phyloP scores from a whole-genome alignment of 768 basidiomycete species.

The Mycena polygramma region DNA sequence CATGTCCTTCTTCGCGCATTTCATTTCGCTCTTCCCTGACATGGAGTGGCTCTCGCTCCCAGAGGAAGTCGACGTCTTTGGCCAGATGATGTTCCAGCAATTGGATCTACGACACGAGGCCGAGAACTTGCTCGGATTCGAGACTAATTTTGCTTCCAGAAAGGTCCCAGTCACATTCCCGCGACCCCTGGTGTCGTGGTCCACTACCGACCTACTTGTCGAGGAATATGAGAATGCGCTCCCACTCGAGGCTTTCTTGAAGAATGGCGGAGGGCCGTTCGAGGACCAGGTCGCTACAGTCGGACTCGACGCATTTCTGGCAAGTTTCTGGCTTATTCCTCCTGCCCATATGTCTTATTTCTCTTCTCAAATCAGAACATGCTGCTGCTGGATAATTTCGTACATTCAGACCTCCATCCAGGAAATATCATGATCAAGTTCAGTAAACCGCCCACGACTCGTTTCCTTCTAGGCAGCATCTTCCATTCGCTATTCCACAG shows the following conservation, averaged over 20 bases:
- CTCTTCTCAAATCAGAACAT: constrained; percentile 76
- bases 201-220: constrained; percentile 85
- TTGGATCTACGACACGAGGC: constrained; percentile 93
- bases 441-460: constrained; percentile 83
- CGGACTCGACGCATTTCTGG: constrained; percentile 95
- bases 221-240: constrained; percentile 96
- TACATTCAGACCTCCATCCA: constrained; percentile 91
- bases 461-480: constrained; percentile 72
- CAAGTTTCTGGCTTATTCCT: constrained; percentile 51
- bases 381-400: constrained; percentile 98
- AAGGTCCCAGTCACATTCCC: constrained; percentile 92
- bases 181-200: constrained; percentile 84
- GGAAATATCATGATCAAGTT: constrained; percentile 99
- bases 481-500: constrained; percentile 65
- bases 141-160: constrained; percentile 85
- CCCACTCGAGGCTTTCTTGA: constrained; percentile 88
- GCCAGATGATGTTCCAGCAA: constrained; percentile 96
- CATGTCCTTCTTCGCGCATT: constrained; percentile 92
- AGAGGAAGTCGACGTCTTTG: constrained; percentile 95
- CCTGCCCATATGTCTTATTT: constrained; percentile 24
- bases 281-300: constrained; percentile 91
- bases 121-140: constrained; percentile 87
- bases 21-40: constrained; percentile 85
- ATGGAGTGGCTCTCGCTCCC: constrained; percentile 98
- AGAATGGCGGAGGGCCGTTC: constrained; percentile 92